Evolutionary conservation across 495 filamentous ascomycete genomes (phyloP).

Genomic region (Daldinia vernicosa): DNA sequence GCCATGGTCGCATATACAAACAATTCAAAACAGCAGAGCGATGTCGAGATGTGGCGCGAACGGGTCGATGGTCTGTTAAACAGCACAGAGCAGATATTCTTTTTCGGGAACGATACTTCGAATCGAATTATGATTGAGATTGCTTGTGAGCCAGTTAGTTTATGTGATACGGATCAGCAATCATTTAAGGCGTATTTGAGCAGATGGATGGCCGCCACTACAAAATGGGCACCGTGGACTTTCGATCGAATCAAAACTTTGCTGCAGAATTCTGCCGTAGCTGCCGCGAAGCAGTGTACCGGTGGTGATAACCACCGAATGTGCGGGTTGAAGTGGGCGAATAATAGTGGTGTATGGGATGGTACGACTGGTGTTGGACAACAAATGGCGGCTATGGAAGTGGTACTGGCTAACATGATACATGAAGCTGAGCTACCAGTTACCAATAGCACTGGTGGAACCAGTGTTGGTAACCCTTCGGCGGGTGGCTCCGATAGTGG

Average conservation of each 20-base stretch:
- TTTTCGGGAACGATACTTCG: conserved; percentile 48
- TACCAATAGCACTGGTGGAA: conserved; percentile 74
- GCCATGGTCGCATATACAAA: conserved; percentile 60
- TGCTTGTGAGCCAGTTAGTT: conserved; percentile 71
- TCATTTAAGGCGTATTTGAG: conserved; percentile 79
- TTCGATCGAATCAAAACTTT: conserved; percentile 66
- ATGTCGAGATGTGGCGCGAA: conserved; percentile 59
- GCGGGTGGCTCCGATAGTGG: conserved; percentile 64
- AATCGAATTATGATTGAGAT: conserved; percentile 69
- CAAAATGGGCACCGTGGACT: conserved; percentile 75
- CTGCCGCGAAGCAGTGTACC: conserved; percentile 71
- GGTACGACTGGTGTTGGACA: conserved; percentile 69
- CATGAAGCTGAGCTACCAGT: conserved; percentile 59
- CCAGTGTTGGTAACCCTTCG: conserved; percentile 73
- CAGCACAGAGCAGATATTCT: conserved; percentile 64
- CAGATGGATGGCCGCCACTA: conserved; percentile 77
- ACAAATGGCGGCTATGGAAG: conserved; percentile 74
- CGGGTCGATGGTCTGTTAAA: conserved; percentile 64
- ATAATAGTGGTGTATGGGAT: conserved; percentile 59
- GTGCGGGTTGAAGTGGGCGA: conserved; percentile 78
- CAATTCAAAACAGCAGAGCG: conserved; percentile 55
- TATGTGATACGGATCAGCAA: conserved; percentile 72
- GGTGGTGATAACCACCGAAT: conserved; percentile 66
- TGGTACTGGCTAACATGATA: conserved; percentile 69
- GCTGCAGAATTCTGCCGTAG: conserved; percentile 68